Percentiles rank a stretch among this genome's conserved stretches.
phyloP scores from a whole-genome alignment of 192 early-diverging fungal genomes.

The Coemansia nantahalensis region DNA sequence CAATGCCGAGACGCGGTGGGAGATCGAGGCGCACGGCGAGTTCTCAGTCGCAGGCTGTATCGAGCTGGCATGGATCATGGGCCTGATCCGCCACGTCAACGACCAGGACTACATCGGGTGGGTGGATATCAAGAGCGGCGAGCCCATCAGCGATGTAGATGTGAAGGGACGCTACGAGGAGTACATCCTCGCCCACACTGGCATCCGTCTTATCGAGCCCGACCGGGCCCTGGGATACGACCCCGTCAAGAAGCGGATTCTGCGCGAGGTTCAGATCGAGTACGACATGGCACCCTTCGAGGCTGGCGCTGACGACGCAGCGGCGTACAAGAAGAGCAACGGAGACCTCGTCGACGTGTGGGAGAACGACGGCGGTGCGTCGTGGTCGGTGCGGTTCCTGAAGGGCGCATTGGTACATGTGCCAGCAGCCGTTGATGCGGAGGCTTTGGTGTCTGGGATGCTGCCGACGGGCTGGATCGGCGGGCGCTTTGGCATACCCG shows the following conservation, averaged over 20 bases:
- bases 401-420: slow-evolving; percentile 47
- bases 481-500: slow-evolving; percentile 82
- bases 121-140: slow-evolving; percentile 79
- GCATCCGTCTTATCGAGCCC: slow-evolving; percentile 32
- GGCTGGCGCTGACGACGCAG: slow-evolving; percentile 79
- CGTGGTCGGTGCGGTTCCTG: too few relatives aligned
- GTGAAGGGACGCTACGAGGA: slow-evolving; percentile 87
- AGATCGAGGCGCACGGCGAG: slow-evolving; percentile 82
- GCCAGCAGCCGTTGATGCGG: slow-evolving; percentile 83
- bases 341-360: too few relatives aligned
- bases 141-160: slow-evolving; percentile 81
- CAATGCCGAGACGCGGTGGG: slow-evolving; percentile 87
- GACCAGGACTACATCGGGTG: slow-evolving; percentile 58
- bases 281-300: slow-evolving; percentile 84
- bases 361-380: too few relatives aligned
- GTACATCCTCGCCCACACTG: slow-evolving; percentile 62
- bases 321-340: slow-evolving; percentile 54
- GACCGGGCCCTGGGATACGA: slow-evolving; percentile 79
- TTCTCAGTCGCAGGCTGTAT: slow-evolving; percentile 62
- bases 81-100: slow-evolving; percentile 84
- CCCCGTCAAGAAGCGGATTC: slow-evolving; percentile 73
- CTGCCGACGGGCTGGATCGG: slow-evolving; percentile 91
- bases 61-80: slow-evolving; percentile 51
- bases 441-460: slow-evolving; percentile 76
- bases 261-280: slow-evolving; percentile 51